Evolutionary conservation across 2,329 filamentous ascomycete species (phyloP), one percentile per base, ranked within the genome.

Genomic region (Madurella fahalii): DNA sequence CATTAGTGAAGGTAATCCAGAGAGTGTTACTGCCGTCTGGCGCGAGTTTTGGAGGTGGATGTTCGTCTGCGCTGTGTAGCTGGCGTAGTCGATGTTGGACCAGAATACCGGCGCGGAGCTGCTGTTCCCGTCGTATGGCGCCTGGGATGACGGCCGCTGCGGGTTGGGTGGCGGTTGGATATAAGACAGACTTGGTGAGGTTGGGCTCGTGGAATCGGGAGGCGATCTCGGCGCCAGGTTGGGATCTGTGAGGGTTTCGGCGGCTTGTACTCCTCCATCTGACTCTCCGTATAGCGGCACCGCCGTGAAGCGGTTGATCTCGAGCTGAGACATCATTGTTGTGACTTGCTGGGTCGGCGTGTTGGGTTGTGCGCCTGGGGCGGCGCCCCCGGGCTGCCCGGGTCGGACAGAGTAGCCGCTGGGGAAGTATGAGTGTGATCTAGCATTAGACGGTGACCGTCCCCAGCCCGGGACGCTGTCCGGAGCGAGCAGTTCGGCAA

Each of bases 181-280:
- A 31, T 48, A 43, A 11, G 57, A 53, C 9, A 46, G 16, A 16
- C 40, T 52, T 17, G 58, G 57, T 2, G 57, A 57, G 30, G 48
- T n/a, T 39, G 42, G 44, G 34, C 31, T 50, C 8, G 32, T 32
- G 12, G 48, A 45, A 16, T 40, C 45, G 11, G 20, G 42, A 2
- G 47, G 44, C 46, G 42, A 15, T 40, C 54, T 47, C 15, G 54
- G 54, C 9, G 37, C 59, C 18, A 53, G 30, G 47, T 64, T 47
- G 34, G 57, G 60, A 41, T 66, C 64, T 2, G 61, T 63, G 11
- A 66, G 53, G 12, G 61, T 57, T 43, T 64, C 62, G 43, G 64
- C 64, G 5, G 63, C 59, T 30, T 62, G 56, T 12, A 61, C 62
- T 16, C 64, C 64, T 31, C 63, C 64, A 40, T 66, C 64, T 11